Evolutionary conservation across 805 yeast genomes (phyloP).

Genomic region (Metschnikowia lachancei): DNA sequence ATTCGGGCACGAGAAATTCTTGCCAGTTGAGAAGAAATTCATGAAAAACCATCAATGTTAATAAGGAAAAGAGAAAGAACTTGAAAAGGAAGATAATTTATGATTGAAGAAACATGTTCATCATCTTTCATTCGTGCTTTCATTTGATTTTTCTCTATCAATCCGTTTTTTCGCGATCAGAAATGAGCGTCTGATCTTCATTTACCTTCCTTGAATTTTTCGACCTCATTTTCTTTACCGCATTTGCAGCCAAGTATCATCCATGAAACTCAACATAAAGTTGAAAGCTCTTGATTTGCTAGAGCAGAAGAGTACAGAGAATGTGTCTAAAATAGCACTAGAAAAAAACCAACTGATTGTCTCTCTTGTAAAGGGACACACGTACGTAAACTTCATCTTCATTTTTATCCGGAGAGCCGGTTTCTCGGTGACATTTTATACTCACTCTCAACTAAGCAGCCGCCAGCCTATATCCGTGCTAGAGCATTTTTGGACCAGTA

Average conservation of each 20-base stretch:
- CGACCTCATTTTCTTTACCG: neutral
- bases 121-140: too few relatives aligned
- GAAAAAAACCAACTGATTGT: neutral
- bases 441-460: constrained; percentile 1
- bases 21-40: too few relatives aligned
- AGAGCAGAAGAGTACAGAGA: neutral
- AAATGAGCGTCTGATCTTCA: neutral
- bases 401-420: neutral
- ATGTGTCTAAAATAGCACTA: neutral
- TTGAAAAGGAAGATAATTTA: too few relatives aligned
- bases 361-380: neutral
- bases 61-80: too few relatives aligned
- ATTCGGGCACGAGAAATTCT: too few relatives aligned
- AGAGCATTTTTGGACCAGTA: neutral
- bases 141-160: too few relatives aligned
- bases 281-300: constrained; percentile 2
- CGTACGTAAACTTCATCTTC: neutral
- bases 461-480: constrained; percentile 1
- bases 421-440: neutral
- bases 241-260: constrained; percentile 3
- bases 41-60: too few relatives aligned
- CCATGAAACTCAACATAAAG: neutral
- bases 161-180: neutral
- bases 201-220: neutral
- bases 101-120: too few relatives aligned